A percentile compares a stretch with the other conserved stretches of the same genome.
These are phyloP conservation scores for Macrophomina pseudophaseolina DNA, from an alignment of 2,329 filamentous ascomycete species.

Conservation along the genomic window DNA sequence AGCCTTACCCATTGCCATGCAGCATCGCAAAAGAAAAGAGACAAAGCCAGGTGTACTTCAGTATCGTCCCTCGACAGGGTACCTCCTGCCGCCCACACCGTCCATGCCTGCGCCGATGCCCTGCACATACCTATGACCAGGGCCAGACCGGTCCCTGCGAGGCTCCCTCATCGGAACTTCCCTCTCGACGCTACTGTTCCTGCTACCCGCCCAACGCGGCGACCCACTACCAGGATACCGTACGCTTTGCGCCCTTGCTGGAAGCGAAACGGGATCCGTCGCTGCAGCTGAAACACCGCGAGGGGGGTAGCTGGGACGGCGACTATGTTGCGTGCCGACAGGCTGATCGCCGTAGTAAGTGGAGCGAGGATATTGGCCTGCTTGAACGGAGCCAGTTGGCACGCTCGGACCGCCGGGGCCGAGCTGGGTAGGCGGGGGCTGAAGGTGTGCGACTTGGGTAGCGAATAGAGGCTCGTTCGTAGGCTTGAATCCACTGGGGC, in stretches of 20 bases:
- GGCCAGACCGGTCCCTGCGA: constrained; percentile 5
- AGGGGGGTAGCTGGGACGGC: constrained; percentile 23
- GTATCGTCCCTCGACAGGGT: constrained; percentile 26
- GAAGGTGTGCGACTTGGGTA: constrained; percentile 49
- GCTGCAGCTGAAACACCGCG: constrained; percentile 4
- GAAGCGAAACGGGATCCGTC: neutral
- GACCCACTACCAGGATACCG: constrained; percentile 18
- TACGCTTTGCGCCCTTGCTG: constrained; percentile 17
- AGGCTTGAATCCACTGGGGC: constrained; percentile 46
- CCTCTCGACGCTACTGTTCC: constrained; percentile 19
- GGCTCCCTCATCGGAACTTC: neutral
- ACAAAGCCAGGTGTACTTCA: neutral
- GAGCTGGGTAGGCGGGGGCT: constrained; percentile 32
- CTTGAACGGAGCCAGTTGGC: constrained; percentile 42
- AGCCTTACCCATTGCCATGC: neutral
- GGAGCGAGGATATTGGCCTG: neutral
- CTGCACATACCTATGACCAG: constrained; percentile 14
- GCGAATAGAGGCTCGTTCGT: constrained; percentile 54
- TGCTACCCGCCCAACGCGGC: constrained; percentile 9
- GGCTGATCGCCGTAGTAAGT: constrained; percentile 17
- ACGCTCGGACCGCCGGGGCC: constrained; percentile 30
- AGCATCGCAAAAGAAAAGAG: neutral
- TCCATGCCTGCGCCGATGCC: constrained; percentile 15
- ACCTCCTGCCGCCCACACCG: constrained; percentile 29
- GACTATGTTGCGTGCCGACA: neutral